phyloP scores from a whole-genome alignment of 1,284 basidiomycete genomes.

The Ustilago esculenta region DNA sequence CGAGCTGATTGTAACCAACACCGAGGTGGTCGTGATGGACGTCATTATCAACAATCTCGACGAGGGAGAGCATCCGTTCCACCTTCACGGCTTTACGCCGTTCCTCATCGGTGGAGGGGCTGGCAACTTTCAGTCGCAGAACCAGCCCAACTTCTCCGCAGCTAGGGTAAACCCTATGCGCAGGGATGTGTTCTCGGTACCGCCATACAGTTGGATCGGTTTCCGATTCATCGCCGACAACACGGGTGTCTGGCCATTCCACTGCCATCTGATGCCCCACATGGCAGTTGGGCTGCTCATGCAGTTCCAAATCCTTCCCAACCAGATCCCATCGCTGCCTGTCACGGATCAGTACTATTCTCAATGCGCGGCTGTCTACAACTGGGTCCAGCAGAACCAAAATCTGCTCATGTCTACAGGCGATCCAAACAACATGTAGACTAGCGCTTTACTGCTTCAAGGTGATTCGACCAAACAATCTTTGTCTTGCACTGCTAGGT shows the following conservation, averaged over 20 bases:
- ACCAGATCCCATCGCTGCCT: constrained; percentile 20
- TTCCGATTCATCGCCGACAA: constrained; percentile 57
- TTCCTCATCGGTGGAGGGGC: constrained; percentile 65
- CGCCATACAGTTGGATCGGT: constrained; percentile 49
- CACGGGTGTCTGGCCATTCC: constrained; percentile 56
- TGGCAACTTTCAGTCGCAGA: constrained; percentile 52
- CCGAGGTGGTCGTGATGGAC: constrained; percentile 58
- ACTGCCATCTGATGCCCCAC: constrained; percentile 53
- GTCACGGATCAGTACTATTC: constrained; percentile 15
- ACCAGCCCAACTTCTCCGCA: constrained; percentile 30
- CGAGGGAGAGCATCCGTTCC: constrained; percentile 70
- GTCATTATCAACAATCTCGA: constrained; percentile 66
- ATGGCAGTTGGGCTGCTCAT: constrained; percentile 50
- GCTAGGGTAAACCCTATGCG: constrained; percentile 42
- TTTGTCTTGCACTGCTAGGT: too few species aligned
- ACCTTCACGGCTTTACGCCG: constrained; percentile 58
- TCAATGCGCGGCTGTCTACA: constrained; percentile 31
- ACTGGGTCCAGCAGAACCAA: constrained; percentile 32
- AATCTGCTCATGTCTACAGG: constrained; percentile 23
- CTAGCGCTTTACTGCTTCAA: too few species aligned
- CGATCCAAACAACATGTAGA: constrained; percentile 22
- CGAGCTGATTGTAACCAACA: constrained; percentile 44
- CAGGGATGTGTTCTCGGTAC: constrained; percentile 54
- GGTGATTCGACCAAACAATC: too few species aligned
- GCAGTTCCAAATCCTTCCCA: constrained; percentile 45